A percentile compares a stretch with the other conserved stretches of the same genome.
phyloP scores from a whole-genome alignment of 371 early-diverging fungal genomes.

The Mortierella sp. region DNA sequence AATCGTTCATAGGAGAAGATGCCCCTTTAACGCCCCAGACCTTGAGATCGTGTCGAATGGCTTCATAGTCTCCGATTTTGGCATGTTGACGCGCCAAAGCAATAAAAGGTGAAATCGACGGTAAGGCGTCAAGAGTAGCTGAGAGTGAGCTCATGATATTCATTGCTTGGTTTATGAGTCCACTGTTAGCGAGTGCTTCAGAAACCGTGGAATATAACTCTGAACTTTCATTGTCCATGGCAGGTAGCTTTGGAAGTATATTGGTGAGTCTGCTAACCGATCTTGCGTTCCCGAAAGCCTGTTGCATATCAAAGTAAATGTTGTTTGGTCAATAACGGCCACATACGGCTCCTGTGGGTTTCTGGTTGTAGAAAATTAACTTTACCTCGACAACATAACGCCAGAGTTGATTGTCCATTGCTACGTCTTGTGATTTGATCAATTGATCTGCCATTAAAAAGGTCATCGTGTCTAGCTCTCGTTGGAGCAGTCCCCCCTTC shows the following conservation, averaged over 20 bases:
- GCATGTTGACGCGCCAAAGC: slow-evolving; percentile 41
- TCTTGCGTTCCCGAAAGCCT: slow-evolving; percentile 42
- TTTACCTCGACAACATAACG: slow-evolving; percentile 38
- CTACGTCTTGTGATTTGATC: slow-evolving; percentile 18
- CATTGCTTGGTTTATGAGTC: slow-evolving; percentile 15
- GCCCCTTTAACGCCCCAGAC: slow-evolving; percentile 19
- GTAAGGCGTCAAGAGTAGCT: slow-evolving; percentile 10
- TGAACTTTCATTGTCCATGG: slow-evolving; percentile 9
- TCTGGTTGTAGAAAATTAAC: background rate
- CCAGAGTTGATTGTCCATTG: slow-evolving; percentile 50
- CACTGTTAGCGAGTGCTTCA: slow-evolving; percentile 42
- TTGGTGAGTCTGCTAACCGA: slow-evolving; percentile 14
- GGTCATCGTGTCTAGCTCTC: slow-evolving; percentile 23
- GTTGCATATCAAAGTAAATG: background rate
- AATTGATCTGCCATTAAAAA: slow-evolving; percentile 52
- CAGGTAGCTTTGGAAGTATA: slow-evolving; percentile 18
- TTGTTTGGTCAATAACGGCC: too few relatives aligned
- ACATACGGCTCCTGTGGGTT: background rate
- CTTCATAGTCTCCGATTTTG: slow-evolving; percentile 37
- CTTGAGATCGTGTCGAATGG: slow-evolving; percentile 22
- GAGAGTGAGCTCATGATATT: slow-evolving; percentile 22
- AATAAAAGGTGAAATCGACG: slow-evolving; percentile 23
- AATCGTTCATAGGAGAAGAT: background rate
- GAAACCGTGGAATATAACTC: slow-evolving; percentile 24
- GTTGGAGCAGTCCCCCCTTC: background rate